A percentile compares a stretch with the other conserved stretches of the same genome.
phyloP scores from a whole-genome alignment of 768 basidiomycete genomes.

The Leucosporidium scottii region DNA sequence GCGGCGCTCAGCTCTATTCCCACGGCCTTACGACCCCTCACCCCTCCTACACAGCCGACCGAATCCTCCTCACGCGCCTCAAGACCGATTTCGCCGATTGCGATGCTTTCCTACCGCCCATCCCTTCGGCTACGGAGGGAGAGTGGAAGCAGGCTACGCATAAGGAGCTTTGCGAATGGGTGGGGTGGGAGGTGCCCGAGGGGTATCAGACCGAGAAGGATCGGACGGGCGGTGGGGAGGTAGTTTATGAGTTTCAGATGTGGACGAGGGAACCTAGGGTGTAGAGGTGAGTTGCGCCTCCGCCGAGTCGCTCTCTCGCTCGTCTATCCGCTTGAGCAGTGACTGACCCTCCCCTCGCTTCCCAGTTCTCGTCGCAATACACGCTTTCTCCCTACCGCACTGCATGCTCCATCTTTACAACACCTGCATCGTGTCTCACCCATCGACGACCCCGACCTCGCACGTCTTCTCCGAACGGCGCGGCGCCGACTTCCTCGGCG shows the following conservation, averaged over 20 bases:
- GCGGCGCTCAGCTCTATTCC: slow-evolving; percentile 78
- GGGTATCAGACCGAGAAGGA: slow-evolving; percentile 63
- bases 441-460: no score
- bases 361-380: no score
- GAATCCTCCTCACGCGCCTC: slow-evolving; percentile 81
- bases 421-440: no score
- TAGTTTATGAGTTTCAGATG: slow-evolving; percentile 92
- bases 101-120: slow-evolving; percentile 79
- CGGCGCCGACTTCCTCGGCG: no score
- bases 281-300: no score
- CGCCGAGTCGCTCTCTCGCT: no score
- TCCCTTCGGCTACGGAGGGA: slow-evolving; percentile 38
- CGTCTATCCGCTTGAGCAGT: no score
- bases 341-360: no score
- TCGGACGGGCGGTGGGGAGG: slow-evolving; percentile 66
- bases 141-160: slow-evolving; percentile 58
- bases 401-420: no score
- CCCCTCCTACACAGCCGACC: slow-evolving; percentile 54
- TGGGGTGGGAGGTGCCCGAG: slow-evolving; percentile 66
- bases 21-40: slow-evolving; percentile 50
- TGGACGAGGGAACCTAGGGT: slow-evolving; percentile 49
- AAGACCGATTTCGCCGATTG: slow-evolving; percentile 61
- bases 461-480: no score
- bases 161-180: slow-evolving; percentile 64
- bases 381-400: no score